Base-by-base conservation (phyloP, 192 early-diverging fungal species). In the Backusella morwellensis region DNA sequence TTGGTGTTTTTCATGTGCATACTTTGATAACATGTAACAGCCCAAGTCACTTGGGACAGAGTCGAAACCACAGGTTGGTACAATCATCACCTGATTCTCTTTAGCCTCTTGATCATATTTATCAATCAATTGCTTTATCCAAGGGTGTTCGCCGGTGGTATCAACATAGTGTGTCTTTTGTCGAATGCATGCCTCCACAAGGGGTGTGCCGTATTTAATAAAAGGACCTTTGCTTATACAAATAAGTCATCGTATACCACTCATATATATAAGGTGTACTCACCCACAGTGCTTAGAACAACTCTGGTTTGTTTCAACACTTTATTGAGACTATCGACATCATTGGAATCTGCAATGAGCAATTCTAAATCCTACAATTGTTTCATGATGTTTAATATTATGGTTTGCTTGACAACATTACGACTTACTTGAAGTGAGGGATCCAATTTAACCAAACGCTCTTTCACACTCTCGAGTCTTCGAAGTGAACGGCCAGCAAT, bases 41-140 rank as follows among this genome's bases (percentile, higher is more conserved):
- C 95, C 93, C 12, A 98, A 77, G 76, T 98, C 96, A 17, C 93
- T 94, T 1, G 96, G 96, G 2, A 98, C 90, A 32, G 93, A 94
- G 78, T 98, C 97, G 80, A 97, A 98, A 4, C 96, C 97, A 78
- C 94, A 96, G 40, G 87, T 74, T 23, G 95, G 91, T 3, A 95
- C 91, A 68, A 98, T 90, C n/a, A 91, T 84, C 7, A 91, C 88
- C 36, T 88, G 86, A 38, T 89, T 91, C 21, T 77, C 82, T 23
- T 80, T 78, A 1, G 97, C 97, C 66, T 85, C 38, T 3, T 91
- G 86, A 66, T 94, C 89, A 72, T 92, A 91, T 66, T 88, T 84
- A 68, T 89, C 76, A 70, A 93, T 90, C 75, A 96, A 89, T 11
- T 87, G 72, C 50, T 86, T 82, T 21, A 91, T 84, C 85, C 92